phyloP scores from a whole-genome alignment of 176 grass and related monocot species.

The Hordeum marinum region DNA sequence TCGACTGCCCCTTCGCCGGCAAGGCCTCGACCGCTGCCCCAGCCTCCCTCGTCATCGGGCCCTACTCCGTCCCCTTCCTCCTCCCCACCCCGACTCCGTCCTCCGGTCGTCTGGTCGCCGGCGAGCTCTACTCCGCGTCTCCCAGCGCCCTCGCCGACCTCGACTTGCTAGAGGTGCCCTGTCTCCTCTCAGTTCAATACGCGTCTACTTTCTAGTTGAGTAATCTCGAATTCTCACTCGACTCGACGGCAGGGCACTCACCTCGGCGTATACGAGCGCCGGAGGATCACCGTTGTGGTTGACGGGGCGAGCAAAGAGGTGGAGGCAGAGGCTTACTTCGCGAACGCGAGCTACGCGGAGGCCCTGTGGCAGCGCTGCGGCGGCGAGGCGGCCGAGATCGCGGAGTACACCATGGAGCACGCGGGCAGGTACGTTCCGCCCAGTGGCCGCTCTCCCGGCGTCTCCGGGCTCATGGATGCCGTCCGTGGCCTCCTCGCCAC shows the following conservation, averaged over 20 bases:
- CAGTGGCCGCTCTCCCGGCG: slow-evolving; percentile 13
- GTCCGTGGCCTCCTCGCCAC: slow-evolving; percentile 38
- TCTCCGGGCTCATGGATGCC: slow-evolving; percentile 37
- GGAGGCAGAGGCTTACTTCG: slow-evolving; percentile 68
- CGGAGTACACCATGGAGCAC: slow-evolving; percentile 55
- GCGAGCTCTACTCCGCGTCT: slow-evolving; percentile 34
- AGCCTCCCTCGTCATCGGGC: slow-evolving; percentile 48
- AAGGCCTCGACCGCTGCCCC: slow-evolving; percentile 16
- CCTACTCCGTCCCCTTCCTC: slow-evolving; percentile 58
- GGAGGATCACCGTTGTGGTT: slow-evolving; percentile 31
- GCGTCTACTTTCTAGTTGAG: background rate
- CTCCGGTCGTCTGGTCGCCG: slow-evolving; percentile 20
- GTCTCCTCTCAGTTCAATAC: background rate
- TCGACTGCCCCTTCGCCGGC: slow-evolving; percentile 17
- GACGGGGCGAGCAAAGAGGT: background rate
- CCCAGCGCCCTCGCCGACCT: slow-evolving; percentile 46
- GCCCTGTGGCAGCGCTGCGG: slow-evolving; percentile 60
- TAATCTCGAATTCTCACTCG: background rate
- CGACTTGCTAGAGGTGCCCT: slow-evolving; percentile 36
- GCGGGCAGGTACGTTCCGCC: slow-evolving; percentile 49
- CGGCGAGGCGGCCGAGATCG: slow-evolving; percentile 41
- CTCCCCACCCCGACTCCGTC: slow-evolving; percentile 27
- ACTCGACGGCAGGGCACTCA: slow-evolving; percentile 47
- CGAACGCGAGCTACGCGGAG: slow-evolving; percentile 63
- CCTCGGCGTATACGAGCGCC: slow-evolving; percentile 66